Evolutionary conservation across 768 basidiomycete species (phyloP).

Genomic region (Lactarius pseudohatsudake): DNA sequence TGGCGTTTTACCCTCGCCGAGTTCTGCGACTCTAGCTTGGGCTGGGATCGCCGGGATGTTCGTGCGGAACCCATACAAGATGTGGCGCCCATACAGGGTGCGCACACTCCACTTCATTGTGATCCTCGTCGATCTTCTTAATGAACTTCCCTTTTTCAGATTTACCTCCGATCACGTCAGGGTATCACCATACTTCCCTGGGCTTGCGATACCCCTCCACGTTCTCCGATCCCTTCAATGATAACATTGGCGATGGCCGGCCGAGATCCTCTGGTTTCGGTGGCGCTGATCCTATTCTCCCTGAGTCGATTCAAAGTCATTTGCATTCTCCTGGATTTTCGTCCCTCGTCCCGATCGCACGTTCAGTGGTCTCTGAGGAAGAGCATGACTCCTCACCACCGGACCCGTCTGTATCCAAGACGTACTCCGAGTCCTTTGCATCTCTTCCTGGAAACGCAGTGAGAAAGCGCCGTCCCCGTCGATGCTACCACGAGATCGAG

Average conservation of each 20-base stretch:
- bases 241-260: conserved; percentile 13
- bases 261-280: conserved; percentile 22
- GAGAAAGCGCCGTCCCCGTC: too few relatives aligned
- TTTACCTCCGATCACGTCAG: conserved; percentile 13
- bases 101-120: too few relatives aligned
- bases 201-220: conserved; percentile 12
- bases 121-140: too few relatives aligned
- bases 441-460: too few relatives aligned
- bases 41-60: too few relatives aligned
- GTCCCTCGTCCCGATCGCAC: conserved; percentile 18
- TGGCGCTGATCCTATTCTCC: conserved; percentile 23
- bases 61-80: too few relatives aligned
- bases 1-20: too few relatives aligned
- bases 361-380: conserved; percentile 30
- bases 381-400: conserved; percentile 26
- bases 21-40: too few relatives aligned
- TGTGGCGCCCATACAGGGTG: too few relatives aligned
- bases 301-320: conserved; percentile 12
- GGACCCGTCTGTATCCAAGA: conserved; percentile 45
- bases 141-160: too few relatives aligned
- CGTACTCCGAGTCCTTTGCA: conserved; percentile 60
- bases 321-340: conserved; percentile 23
- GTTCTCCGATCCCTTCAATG: conserved; percentile 21
- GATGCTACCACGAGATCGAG: too few relatives aligned
- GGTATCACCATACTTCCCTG: conserved; percentile 12